Evolutionary conservation across 2,329 filamentous ascomycete genomes (phyloP).

Genomic region (Thelonectria blattea): DNA sequence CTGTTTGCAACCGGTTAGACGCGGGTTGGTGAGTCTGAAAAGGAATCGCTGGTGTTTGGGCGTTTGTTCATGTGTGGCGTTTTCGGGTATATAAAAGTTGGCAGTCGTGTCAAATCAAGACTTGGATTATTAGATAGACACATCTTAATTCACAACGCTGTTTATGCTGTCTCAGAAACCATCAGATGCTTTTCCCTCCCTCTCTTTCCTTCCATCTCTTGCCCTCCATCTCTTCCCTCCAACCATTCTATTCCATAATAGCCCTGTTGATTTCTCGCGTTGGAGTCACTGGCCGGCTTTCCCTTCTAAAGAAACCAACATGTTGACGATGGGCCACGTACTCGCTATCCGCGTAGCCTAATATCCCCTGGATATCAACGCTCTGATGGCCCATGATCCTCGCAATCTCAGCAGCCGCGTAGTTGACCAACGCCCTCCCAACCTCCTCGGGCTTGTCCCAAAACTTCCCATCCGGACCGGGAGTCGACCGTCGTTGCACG

Average conservation of each 20-base stretch:
- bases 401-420: conserved; percentile 82
- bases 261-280: conserved; percentile 38
- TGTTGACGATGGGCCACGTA: conserved; percentile 91
- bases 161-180: conserved; percentile 29
- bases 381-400: conserved; percentile 86
- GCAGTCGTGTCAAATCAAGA: conserved; percentile 22
- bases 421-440: conserved; percentile 89
- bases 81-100: conserved; percentile 23
- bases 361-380: conserved; percentile 75
- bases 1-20: conserved; percentile 61
- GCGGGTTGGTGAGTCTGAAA: conserved; percentile 6
- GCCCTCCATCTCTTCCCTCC: not conserved
- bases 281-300: conserved; percentile 61
- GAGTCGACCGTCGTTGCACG: conserved; percentile 63
- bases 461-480: conserved; percentile 51
- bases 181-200: conserved; percentile 7
- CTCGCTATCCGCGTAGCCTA: conserved; percentile 94
- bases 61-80: conserved; percentile 30
- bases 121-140: conserved; percentile 34
- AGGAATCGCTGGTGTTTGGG: conserved; percentile 36
- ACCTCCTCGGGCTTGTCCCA: conserved; percentile 71
- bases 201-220: not conserved
- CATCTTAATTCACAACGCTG: conserved; percentile 31
- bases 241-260: conserved; percentile 26
- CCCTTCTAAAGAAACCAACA: conserved; percentile 72